phyloP scores from a whole-genome alignment of 2,329 filamentous ascomycete genomes.

The Aschersonia sp. region DNA sequence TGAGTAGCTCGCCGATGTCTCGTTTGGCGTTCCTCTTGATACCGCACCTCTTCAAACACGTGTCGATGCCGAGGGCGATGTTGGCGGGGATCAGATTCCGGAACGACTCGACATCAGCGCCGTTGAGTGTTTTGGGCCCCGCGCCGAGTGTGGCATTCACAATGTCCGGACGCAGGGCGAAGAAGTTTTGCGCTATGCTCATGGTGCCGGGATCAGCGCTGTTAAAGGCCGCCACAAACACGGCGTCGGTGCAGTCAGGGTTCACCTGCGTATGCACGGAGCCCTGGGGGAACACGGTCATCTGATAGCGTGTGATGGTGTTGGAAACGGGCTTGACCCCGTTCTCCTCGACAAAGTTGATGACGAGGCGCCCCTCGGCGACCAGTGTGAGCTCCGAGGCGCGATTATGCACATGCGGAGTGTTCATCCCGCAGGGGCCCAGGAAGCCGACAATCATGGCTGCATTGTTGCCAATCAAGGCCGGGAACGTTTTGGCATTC shows the following conservation, averaged over 20 bases:
- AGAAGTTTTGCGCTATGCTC: conserved; percentile 31
- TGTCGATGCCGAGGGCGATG: conserved; percentile 35
- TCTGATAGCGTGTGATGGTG: conserved; percentile 23
- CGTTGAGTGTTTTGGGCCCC: conserved; percentile 19
- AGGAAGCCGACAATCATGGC: conserved; percentile 34
- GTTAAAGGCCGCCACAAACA: conserved; percentile 33
- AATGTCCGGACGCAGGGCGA: conserved; percentile 24
- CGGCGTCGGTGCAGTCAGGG: conserved; percentile 30
- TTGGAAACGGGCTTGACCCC: conserved; percentile 21
- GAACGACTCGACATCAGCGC: conserved; percentile 25
- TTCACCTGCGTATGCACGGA: conserved; percentile 36
- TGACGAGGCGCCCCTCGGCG: conserved; percentile 26
- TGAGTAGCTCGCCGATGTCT: conserved; percentile 10
- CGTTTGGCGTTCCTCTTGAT: conserved; percentile 21
- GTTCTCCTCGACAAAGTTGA: conserved; percentile 29
- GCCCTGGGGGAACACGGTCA: conserved; percentile 34
- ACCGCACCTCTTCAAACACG: conserved; percentile 33
- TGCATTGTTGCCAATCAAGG: conserved; percentile 31
- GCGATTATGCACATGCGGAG: conserved; percentile 31
- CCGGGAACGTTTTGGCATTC: conserved; percentile 32
- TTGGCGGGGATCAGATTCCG: conserved; percentile 27
- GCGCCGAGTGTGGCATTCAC: conserved; percentile 20
- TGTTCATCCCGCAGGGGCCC: conserved; percentile 35
- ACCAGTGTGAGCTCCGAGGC: conserved; percentile 32
- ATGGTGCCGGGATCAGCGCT: conserved; percentile 29